These are phyloP conservation scores for Boletus tylopilopsis DNA, from an alignment of 768 basidiomycete species.

Conservation along the genomic window DNA sequence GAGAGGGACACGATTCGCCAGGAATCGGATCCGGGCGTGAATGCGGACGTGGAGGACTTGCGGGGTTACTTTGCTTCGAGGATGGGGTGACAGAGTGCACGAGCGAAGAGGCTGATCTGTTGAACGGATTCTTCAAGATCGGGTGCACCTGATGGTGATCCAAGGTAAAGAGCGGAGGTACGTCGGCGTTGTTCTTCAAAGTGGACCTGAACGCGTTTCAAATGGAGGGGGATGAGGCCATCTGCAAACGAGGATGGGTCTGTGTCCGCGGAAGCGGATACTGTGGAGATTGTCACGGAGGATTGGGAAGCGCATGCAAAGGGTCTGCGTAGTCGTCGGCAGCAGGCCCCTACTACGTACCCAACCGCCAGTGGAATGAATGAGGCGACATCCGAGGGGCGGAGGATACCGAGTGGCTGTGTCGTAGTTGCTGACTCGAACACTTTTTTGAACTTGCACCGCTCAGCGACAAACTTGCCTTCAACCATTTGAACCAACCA, in stretches of 20 bases:
- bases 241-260: conserved; percentile 59
- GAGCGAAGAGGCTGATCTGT: conserved; percentile 75
- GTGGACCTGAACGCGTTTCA: conserved; percentile 79
- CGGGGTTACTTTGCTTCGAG: conserved; percentile 38
- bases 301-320: conserved; percentile 72
- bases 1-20: conserved; percentile 34
- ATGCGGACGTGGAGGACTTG: conserved; percentile 45
- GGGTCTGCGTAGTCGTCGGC: conserved; percentile 51
- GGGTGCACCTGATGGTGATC: conserved; percentile 63
- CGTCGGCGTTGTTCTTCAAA: conserved; percentile 49
- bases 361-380: no score
- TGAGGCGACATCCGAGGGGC: no score
- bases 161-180: conserved; percentile 72
- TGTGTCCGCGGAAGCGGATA: conserved; percentile 10
- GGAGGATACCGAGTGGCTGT: no score
- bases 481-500: no score
- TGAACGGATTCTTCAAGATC: conserved; percentile 76
- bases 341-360: no score
- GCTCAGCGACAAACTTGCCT: no score
- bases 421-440: no score
- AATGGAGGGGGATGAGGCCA: conserved; percentile 81
- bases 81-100: conserved; percentile 42
- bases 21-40: conserved; percentile 63
- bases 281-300: conserved; percentile 53
- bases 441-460: no score